Evolutionary conservation across 768 basidiomycete species (phyloP).

Genomic region (Boletus insuetus): DNA sequence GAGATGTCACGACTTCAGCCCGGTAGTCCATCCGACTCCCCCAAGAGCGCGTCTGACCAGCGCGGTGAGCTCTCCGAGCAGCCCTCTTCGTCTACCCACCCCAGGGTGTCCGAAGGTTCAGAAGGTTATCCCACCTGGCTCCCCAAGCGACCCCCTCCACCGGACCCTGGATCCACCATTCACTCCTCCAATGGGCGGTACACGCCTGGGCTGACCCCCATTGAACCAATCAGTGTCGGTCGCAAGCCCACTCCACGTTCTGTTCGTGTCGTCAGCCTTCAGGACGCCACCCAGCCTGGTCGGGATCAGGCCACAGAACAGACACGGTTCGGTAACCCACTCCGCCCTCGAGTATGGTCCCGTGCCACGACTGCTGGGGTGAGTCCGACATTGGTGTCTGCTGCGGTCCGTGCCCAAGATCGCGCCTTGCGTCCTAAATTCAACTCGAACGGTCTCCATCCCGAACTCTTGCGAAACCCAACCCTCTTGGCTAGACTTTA

Average conservation of each 20-base stretch:
- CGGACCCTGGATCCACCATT: conserved; percentile 69
- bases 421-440: conserved; percentile 60
- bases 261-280: conserved; percentile 75
- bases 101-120: conserved; percentile 39
- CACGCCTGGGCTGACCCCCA: conserved; percentile 33
- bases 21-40: conserved; percentile 29
- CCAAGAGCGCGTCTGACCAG: conserved; percentile 30
- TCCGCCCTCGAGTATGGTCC: conserved; percentile 54
- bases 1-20: conserved; percentile 38
- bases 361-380: conserved; percentile 48
- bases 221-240: conserved; percentile 44
- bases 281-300: conserved; percentile 43
- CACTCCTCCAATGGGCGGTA: conserved; percentile 50
- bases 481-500: conserved; percentile 52
- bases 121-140: conserved; percentile 87
- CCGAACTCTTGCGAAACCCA: conserved; percentile 65
- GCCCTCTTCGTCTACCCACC: conserved; percentile 35
- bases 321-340: conserved; percentile 40
- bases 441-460: conserved; percentile 61
- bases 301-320: conserved; percentile 52
- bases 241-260: conserved; percentile 78
- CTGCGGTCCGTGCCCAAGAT: conserved; percentile 31
- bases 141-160: conserved; percentile 72
- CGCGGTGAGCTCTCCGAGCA: conserved; percentile 32
- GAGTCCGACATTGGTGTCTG: conserved; percentile 44